Percentiles rank a stretch among this genome's conserved stretches.
Conservation (phyloP, 768 basidiomycete genomes). For the Mycena vitilis region DNA sequence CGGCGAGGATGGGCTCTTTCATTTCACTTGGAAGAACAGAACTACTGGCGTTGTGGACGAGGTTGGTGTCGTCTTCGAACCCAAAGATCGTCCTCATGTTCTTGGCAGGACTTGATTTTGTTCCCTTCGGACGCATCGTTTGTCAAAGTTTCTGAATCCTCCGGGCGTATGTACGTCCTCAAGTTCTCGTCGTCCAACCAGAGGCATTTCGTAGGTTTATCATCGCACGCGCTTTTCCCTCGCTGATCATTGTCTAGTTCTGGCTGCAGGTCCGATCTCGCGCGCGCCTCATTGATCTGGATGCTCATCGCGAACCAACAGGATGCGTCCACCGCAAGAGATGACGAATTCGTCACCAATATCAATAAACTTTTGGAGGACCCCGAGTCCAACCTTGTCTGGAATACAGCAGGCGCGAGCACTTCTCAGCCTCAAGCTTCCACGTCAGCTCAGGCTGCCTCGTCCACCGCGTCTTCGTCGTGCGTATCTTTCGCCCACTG, state of each 20-base stretch:
- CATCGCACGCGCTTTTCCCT: neutral
- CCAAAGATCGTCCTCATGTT: slow-evolving; percentile 8
- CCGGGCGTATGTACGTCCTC: slow-evolving; percentile 85
- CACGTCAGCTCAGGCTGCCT: slow-evolving; percentile 52
- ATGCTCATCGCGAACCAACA: slow-evolving; percentile 41
- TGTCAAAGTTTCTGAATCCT: slow-evolving; percentile 75
- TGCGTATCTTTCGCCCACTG: slow-evolving; percentile 32
- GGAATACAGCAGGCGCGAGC: slow-evolving; percentile 55
- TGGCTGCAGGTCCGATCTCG: slow-evolving; percentile 81
- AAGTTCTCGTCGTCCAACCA: slow-evolving; percentile 93
- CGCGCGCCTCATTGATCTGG: slow-evolving; percentile 13
- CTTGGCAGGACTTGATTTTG: slow-evolving; percentile 80
- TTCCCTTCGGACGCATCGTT: slow-evolving; percentile 90
- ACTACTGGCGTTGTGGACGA: slow-evolving; percentile 70
- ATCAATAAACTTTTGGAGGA: slow-evolving; percentile 78
- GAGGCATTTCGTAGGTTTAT: slow-evolving; percentile 83
- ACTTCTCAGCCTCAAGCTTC: slow-evolving; percentile 56
- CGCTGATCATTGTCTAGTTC: slow-evolving; percentile 61
- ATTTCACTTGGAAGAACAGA: slow-evolving; percentile 85
- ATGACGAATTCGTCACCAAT: slow-evolving; percentile 79
- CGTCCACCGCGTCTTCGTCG: slow-evolving; percentile 47
- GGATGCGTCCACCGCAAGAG: slow-evolving; percentile 76
- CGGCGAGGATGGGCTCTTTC: slow-evolving; percentile 81
- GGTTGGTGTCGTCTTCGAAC: slow-evolving; percentile 49
- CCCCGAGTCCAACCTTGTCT: slow-evolving; percentile 69